Base-by-base conservation (phyloP, 306 rosid genomes). In the Vigna angularis region DNA sequence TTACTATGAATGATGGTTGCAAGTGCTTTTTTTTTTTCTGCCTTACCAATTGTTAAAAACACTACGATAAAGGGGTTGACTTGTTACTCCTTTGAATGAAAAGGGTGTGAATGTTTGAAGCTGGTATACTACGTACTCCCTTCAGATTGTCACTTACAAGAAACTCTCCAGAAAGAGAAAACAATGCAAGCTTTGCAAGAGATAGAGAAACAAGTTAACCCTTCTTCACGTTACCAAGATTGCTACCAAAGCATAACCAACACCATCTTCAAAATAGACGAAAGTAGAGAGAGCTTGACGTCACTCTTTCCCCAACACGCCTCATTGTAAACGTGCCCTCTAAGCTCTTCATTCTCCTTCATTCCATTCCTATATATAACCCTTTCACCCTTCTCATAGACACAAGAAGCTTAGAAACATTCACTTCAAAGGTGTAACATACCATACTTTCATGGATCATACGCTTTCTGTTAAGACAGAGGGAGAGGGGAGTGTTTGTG, bases 261-360 rank as follows among this genome's bases (percentile, higher is more conserved):
- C 48, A 9, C 9, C 48, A 20, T 20, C 80, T 82, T 76, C 70
- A 38, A 42, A 42, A 17, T 65, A 38, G 9, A 65, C 73, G 11
- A 70, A 81, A 24, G 24, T 2, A 59, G 74, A 83, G 20, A 89
- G 20, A 89, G 57, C 70, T 67, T 82, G 49, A 86, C 89, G 86
- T 82, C 50, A 70, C 88, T 81, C 87, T 75, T 82, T 73, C 88
- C 71, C 73, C 45, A 34, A 51, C 85, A 81, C 66, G 61, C 69
- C 85, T 51, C 80, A 61, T 44, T 38, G 16, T 1, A 83, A 87
- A 76, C 96, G 82, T 91, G 90, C 84, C 79, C 89, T 65, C 83
- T 70, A 90, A 90, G 91, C 75, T 74, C 64, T 32, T 32, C 48
- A 55, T 73, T 65, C 80, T 17, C 36, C 2, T 36, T 72, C 74